These are phyloP conservation scores for Colletotrichum limetticola DNA, from an alignment of 2,329 filamentous ascomycete genomes.

Conservation along the genomic window DNA sequence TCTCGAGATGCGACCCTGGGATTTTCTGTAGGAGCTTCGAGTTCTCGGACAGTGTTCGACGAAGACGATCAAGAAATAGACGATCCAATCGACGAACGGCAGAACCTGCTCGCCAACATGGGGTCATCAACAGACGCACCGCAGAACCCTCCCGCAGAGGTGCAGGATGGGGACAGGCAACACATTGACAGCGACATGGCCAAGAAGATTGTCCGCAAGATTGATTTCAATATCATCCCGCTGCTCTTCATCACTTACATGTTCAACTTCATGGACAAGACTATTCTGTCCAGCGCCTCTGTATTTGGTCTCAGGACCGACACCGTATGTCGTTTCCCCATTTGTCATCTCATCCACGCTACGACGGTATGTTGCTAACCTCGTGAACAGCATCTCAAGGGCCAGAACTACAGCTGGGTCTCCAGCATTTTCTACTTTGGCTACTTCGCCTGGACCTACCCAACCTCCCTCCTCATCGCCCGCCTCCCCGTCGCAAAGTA, in stretches of 20 bases:
- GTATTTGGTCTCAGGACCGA: constrained; percentile 67
- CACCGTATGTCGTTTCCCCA: constrained; percentile 41
- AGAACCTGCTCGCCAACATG: constrained; percentile 29
- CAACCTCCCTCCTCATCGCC: constrained; percentile 59
- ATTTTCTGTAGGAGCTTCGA: neutral
- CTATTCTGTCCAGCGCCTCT: constrained; percentile 64
- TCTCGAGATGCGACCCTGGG: neutral
- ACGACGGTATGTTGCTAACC: constrained; percentile 33
- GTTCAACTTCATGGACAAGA: constrained; percentile 72
- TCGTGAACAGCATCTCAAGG: constrained; percentile 65
- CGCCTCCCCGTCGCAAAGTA: constrained; percentile 59
- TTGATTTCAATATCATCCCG: constrained; percentile 65
- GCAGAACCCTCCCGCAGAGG: constrained; percentile 15
- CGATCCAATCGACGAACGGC: neutral
- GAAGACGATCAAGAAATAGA: neutral
- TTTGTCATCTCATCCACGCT: neutral
- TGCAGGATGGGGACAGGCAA: constrained; percentile 17
- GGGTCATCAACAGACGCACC: constrained; percentile 8
- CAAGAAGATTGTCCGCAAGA: constrained; percentile 61
- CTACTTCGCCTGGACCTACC: constrained; percentile 62
- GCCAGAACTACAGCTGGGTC: constrained; percentile 64
- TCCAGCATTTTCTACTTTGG: constrained; percentile 51
- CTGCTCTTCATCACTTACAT: constrained; percentile 68
- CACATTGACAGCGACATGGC: constrained; percentile 38
- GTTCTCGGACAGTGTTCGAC: neutral